A percentile compares a stretch with the other conserved stretches of the same genome.
Evolutionary conservation across 164 flowering plant species (phyloP).

Genomic region (Magnolia sinica): DNA sequence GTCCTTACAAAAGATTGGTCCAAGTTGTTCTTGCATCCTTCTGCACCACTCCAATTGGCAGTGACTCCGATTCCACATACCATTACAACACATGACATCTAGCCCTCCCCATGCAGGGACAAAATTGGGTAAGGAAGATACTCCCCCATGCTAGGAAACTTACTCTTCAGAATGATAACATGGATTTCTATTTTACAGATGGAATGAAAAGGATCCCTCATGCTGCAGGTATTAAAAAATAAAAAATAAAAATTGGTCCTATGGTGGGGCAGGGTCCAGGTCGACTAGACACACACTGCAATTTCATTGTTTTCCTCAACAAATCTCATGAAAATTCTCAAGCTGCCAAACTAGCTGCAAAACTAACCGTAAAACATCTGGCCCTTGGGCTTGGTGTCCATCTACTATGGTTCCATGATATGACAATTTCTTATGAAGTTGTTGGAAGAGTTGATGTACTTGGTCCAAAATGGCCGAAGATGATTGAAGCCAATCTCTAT

Average conservation of each 20-base stretch:
- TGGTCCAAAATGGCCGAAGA: conserved; percentile 94
- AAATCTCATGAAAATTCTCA: conserved; percentile 6
- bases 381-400: not conserved
- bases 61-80: not conserved
- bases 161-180: conserved; percentile 16
- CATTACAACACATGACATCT: not conserved
- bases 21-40: not conserved
- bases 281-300: not conserved
- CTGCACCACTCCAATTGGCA: not conserved
- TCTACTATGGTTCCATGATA: conserved; percentile 55
- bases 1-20: not conserved
- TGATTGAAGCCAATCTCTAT: conserved; percentile 85
- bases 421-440: conserved; percentile 89
- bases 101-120: not conserved
- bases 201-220: conserved; percentile 18
- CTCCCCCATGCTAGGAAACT: conserved; percentile 10
- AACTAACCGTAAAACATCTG: no score
- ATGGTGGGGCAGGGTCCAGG: conserved; percentile 5
- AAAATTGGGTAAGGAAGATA: conserved; percentile 11
- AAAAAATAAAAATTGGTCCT: not conserved
- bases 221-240: conserved; percentile 15
- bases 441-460: conserved; percentile 84
- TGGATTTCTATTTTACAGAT: conserved; percentile 30
- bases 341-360: conserved; percentile 3
- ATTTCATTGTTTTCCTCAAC: conserved; percentile 11